Base-by-base conservation (phyloP, 176 grass and related monocot species). In the Avena insularis region DNA sequence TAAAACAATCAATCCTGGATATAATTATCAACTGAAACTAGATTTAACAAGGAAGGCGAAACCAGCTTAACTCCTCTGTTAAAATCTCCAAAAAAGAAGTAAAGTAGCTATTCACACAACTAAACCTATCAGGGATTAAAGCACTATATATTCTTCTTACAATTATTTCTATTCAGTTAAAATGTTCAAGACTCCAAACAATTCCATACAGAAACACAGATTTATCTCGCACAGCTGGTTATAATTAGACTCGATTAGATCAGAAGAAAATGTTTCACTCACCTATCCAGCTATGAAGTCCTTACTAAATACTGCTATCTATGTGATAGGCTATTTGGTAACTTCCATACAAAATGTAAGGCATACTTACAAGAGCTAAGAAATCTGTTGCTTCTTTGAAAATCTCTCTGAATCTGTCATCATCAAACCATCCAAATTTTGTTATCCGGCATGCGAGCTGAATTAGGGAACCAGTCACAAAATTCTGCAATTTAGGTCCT, bases 401-500 rank as follows among this genome's bases (percentile, higher is more conserved):
- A 71, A 94, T 87, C 55, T 99, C 97, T 94, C 91, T 97, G 79
- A 99, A 99, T 83, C 91, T 91, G 82, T 99, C 97, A 71, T 99
- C 97, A 85, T 99, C 97, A 80, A 99, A 90, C 97, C 97, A 99
- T 58, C 97, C 97, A 86, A 92, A 99, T 94, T 99, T 99, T 90
- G 97, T 97, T 82, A 99, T 94, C 62, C 97, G 94, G 84, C 94
- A 99, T 79, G 89, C 75, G 14, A 99, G 85, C 84, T 94, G 97
- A 91, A 99, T 97, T 71, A 99, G 78, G 43, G 97, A 99, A 82
- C 89, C 91, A 94, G 71, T 93, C 68, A 99, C 94, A 88, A 99
- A 99, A 80, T 55, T 93, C 89, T 99, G 94, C 92, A 99, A 82
- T 90, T 99, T 93, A 85, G 92, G 89, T 86, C 97, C 97, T 92